Evolutionary conservation across 192 early-diverging fungal genomes (phyloP), one percentile per base, ranked within the genome.

Genomic region (Coemansia sp.): DNA sequence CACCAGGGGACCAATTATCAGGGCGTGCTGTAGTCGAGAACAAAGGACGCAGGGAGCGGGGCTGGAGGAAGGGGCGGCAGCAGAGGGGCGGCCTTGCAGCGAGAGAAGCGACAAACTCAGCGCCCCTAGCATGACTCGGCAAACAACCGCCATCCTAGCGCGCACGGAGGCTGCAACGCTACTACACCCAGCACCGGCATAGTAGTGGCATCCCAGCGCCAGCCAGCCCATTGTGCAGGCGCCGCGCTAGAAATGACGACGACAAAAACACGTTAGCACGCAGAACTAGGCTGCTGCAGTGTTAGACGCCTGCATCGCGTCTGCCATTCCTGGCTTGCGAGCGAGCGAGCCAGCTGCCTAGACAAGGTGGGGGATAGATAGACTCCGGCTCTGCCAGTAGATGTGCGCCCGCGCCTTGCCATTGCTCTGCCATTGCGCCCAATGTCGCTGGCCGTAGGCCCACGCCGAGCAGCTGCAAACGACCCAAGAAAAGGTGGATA

Each of bases 1-100:
- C 56, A 58, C 33, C 56, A 55, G 56, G 56, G 55, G 56, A 58
- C 37, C 56, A 58, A 58, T 58, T 36, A 58, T 58, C 31, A 58
- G 20, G 53, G 31, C 53, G 28, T 34, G 53, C 53, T 56, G n/a
- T 34, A 56, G 56, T 37, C 33, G 33, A 18, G 56, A 58, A 58
- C 56, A 58, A 58, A 20, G 51, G 51, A 33, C 51, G 26, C 51
- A 31, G 51, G 56, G 56, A 34, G 56, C 56, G 56, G 56, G 31
- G 31, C 33, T 37, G 21, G 43, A 20, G 20, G 43, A 18, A 45
- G 20, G 31, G 26, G 31, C 2, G 31, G 31, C 31, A 56, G 31
- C 33, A 36, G 31, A 18, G 50, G 28, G 50, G 50, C 50, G 24
- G 50, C 50, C 50, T 2, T 36, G 33, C 56, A 58, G 56, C 16